Evolutionary conservation across 805 yeast species (phyloP), one percentile per base, ranked within the genome.

Genomic region (Scheffersomyces lignosus): DNA sequence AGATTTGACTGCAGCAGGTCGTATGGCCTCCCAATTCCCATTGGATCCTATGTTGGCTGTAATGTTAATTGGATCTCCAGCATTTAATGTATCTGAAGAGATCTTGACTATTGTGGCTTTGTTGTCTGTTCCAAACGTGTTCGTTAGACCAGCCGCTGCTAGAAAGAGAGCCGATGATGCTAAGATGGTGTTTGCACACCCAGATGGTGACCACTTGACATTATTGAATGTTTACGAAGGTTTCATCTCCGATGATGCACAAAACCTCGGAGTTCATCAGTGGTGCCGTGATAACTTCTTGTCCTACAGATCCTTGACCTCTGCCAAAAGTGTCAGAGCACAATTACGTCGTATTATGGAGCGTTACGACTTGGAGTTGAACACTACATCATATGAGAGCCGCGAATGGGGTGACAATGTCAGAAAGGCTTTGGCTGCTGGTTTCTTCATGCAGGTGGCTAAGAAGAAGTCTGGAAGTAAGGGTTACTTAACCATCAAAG

Each of bases 361-460:
- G 49, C 75, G 83, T 37, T 76, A 81, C 53, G 93, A 86, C 51
- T 65, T 91, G 39, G 87, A 81, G 39, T 64, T 93, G 37, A 72
- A 76, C 41, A 77, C 88, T 32, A 82, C 88, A 2, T 84, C 78
- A 18, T 56, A 44, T 36, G 82, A 80, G 52, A 70, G 73, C 44
- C 78, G 77, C 34, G 56, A 58, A 28, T 89, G 87, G 64, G 83
- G 81, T 61, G 81, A 77, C 49, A 84, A 87, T 52, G 81, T 93
- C 46, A 75, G 95, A 39, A 86, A 84, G 60, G 96, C 98, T 0
- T 64, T 93, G 40, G 75, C 87, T 3, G 77, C 87, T n/a, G 99
- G 99, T 2, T 90, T 89, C 62, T 93, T 93, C 71, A 90, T 93
- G 98, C 99, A 93, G 69, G 95, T 87, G 37, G 98, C 97, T 23